These are phyloP conservation scores for Plenodomus lindquistii DNA, from an alignment of 2,329 filamentous ascomycete genomes.

Conservation along the genomic window DNA sequence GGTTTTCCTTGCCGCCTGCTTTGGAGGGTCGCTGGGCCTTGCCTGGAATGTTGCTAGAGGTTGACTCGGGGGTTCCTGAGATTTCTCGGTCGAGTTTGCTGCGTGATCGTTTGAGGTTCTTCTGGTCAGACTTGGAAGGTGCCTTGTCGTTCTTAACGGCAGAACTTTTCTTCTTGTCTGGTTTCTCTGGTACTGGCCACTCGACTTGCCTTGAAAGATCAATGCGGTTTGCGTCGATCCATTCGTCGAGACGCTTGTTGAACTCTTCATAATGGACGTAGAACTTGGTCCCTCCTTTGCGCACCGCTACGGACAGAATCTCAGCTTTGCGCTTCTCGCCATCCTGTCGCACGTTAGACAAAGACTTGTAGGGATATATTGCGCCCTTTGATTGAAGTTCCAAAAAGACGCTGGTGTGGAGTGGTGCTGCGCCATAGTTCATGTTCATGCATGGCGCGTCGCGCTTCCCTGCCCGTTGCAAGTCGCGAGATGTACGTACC, in stretches of 20 bases:
- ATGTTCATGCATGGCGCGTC: slow-evolving; percentile 16
- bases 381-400: not conserved
- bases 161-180: slow-evolving; percentile 78
- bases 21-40: slow-evolving; percentile 57
- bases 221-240: slow-evolving; percentile 81
- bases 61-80: slow-evolving; percentile 59
- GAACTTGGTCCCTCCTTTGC: slow-evolving; percentile 84
- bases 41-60: slow-evolving; percentile 53
- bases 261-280: slow-evolving; percentile 99
- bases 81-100: slow-evolving; percentile 57
- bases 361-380: not conserved
- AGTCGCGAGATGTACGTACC: slow-evolving; percentile 51
- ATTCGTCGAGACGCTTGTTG: slow-evolving; percentile 89
- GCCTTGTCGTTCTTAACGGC: slow-evolving; percentile 49
- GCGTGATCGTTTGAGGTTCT: slow-evolving; percentile 52
- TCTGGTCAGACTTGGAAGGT: slow-evolving; percentile 50
- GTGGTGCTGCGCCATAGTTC: slow-evolving; percentile 3
- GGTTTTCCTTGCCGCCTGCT: slow-evolving; percentile 64
- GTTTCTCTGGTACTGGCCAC: slow-evolving; percentile 90
- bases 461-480: slow-evolving; percentile 1
- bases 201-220: slow-evolving; percentile 91
- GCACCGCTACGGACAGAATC: slow-evolving; percentile 90
- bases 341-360: slow-evolving; percentile 56
- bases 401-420: too few relatives aligned
- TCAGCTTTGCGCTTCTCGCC: slow-evolving; percentile 89